These are phyloP conservation scores for Leucosporidium creatinivorum DNA, from an alignment of 768 basidiomycete genomes.

Conservation along the genomic window DNA sequence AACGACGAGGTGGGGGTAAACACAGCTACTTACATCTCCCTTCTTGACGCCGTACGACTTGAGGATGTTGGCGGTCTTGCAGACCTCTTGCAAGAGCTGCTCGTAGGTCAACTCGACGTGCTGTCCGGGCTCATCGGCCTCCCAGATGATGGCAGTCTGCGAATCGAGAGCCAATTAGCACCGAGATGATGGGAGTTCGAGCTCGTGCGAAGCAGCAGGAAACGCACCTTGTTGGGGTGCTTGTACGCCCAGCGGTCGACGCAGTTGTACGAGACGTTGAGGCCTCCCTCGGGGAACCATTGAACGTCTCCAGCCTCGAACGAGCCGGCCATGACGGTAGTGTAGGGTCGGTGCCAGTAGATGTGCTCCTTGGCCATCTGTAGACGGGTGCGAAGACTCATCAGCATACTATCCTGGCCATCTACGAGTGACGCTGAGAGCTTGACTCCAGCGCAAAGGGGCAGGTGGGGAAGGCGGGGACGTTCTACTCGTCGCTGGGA, in stretches of 20 bases:
- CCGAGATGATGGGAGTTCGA: neutral
- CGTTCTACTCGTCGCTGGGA: too few relatives aligned
- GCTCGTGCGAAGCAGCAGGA: neutral
- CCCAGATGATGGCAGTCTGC: slow-evolving; percentile 92
- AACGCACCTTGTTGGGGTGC: slow-evolving; percentile 57
- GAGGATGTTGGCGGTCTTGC: slow-evolving; percentile 81
- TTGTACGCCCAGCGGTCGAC: slow-evolving; percentile 93
- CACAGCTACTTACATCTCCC: slow-evolving; percentile 57
- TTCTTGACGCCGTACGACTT: slow-evolving; percentile 83
- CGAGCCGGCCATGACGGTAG: slow-evolving; percentile 70
- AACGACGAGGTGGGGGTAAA: neutral
- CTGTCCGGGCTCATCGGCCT: slow-evolving; percentile 86
- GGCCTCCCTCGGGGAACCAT: slow-evolving; percentile 92
- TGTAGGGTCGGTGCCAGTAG: slow-evolving; percentile 74
- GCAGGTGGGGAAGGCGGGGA: too few relatives aligned
- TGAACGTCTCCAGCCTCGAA: slow-evolving; percentile 79
- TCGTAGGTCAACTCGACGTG: slow-evolving; percentile 69
- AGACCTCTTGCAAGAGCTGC: slow-evolving; percentile 84
- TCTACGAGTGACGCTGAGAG: too few relatives aligned
- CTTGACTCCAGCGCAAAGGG: too few relatives aligned
- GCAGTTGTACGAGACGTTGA: slow-evolving; percentile 81
- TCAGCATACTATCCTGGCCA: slow-evolving; percentile 1
- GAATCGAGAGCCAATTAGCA: too few relatives aligned
- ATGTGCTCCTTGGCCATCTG: slow-evolving; percentile 62
- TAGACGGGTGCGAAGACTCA: neutral